Conservation (phyloP, 1,139 yeast species). For the Yamadazyma pseudoaaseri region DNA sequence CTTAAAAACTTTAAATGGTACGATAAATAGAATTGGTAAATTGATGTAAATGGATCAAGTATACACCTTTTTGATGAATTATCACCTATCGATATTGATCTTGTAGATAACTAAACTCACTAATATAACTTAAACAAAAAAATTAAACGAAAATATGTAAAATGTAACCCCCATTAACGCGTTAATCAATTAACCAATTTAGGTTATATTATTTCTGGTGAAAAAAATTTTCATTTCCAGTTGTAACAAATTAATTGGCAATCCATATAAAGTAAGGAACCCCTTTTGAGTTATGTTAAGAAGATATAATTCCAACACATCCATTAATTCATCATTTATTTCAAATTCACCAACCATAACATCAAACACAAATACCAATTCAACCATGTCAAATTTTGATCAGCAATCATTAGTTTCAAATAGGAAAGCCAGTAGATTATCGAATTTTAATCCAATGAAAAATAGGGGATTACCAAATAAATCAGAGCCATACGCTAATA, state of each 20-base stretch:
- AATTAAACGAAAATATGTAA: too few relatives aligned
- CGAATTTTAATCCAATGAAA: constrained; percentile 19
- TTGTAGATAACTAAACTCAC: too few relatives aligned
- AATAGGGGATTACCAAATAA: constrained; percentile 5
- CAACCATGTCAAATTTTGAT: constrained; percentile 7
- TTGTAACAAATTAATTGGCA: constrained; percentile 5
- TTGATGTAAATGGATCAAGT: too few relatives aligned
- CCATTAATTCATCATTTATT: constrained; percentile 1
- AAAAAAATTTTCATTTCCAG: constrained; percentile 7
- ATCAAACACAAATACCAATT: neutral
- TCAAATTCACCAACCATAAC: neutral
- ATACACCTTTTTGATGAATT: too few relatives aligned
- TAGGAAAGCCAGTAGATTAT: constrained; percentile 16
- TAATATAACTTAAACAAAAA: too few relatives aligned
- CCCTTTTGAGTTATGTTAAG: constrained; percentile 2
- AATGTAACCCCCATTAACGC: constrained; percentile 5
- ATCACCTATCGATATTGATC: too few relatives aligned
- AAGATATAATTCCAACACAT: constrained; percentile 4
- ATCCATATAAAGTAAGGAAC: neutral
- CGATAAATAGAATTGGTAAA: too few relatives aligned
- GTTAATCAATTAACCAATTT: constrained; percentile 8
- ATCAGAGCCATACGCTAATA: constrained; percentile 4
- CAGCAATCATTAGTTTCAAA: constrained; percentile 13
- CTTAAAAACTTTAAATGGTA: too few relatives aligned
- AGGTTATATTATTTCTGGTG: neutral